Evolutionary conservation across 768 basidiomycete genomes (phyloP).

Genomic region (Tylopilus rubrobrunneus): DNA sequence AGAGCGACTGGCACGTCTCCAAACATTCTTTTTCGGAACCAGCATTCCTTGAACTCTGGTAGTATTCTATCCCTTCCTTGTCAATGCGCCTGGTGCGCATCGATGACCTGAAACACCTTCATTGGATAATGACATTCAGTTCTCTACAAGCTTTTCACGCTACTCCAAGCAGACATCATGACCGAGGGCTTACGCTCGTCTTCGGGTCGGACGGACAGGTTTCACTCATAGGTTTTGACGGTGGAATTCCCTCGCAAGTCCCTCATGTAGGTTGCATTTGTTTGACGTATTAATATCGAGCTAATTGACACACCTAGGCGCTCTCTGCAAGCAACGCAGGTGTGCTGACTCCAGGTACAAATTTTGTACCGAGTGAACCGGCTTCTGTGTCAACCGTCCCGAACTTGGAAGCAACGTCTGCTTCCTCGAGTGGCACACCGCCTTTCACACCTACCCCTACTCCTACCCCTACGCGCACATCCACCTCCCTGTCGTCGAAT

Average conservation of each 20-base stretch:
- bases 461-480: not conserved
- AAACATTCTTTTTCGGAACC: not conserved
- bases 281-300: no score
- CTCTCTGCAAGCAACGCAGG: slow-evolving; percentile 1
- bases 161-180: slow-evolving; percentile 11
- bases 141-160: slow-evolving; percentile 6
- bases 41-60: slow-evolving; percentile 15
- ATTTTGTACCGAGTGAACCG: not conserved
- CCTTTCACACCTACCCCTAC: slow-evolving; percentile 3
- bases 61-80: slow-evolving; percentile 5
- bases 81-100: slow-evolving; percentile 28
- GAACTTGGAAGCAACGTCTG: slow-evolving; percentile 20
- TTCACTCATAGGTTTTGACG: slow-evolving; percentile 22
- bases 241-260: not conserved
- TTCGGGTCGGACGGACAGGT: slow-evolving; percentile 28
- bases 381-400: slow-evolving; percentile 10
- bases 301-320: slow-evolving; percentile 9
- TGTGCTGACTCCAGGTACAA: slow-evolving; percentile 2
- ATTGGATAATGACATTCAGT: slow-evolving; percentile 19
- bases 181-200: slow-evolving; percentile 23
- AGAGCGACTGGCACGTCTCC: slow-evolving; percentile 3
- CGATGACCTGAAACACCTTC: slow-evolving; percentile 15
- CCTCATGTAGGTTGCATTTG: slow-evolving; percentile 3
- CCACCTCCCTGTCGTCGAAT: slow-evolving; percentile 3
- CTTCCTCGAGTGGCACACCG: not conserved